Conservation (phyloP, 345 rosid species). For the Microcos paniculata region DNA sequence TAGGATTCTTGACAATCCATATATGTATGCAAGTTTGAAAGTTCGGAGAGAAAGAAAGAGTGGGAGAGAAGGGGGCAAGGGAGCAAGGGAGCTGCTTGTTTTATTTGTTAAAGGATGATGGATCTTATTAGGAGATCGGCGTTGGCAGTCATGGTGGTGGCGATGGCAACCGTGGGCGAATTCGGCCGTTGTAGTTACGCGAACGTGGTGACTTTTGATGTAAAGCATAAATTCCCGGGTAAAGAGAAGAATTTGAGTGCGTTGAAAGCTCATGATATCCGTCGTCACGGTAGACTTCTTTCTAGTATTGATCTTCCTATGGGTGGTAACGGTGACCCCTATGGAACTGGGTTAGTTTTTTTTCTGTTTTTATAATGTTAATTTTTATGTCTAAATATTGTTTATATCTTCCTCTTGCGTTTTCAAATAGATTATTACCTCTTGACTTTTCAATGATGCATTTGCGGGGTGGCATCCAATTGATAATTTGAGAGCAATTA, state of each 20-base stretch:
- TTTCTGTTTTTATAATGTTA: background rate
- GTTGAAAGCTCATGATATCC: constrained; percentile 61
- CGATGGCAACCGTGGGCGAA: constrained; percentile 27
- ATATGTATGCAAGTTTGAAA: too few species aligned
- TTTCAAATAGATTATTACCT: too few species aligned
- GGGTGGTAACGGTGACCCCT: constrained; percentile 77
- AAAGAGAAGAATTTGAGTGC: constrained; percentile 40
- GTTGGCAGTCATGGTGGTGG: constrained; percentile 23
- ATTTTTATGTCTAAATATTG: background rate
- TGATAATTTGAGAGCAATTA: too few species aligned
- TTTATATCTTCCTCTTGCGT: background rate
- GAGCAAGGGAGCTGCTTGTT: too few species aligned
- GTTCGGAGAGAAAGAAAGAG: background rate
- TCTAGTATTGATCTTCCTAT: constrained; percentile 44
- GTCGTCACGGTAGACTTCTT: constrained; percentile 73
- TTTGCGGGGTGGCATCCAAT: too few species aligned
- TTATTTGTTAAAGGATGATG: constrained; percentile 26
- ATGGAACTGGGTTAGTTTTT: constrained; percentile 62
- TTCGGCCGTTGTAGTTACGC: constrained; percentile 25
- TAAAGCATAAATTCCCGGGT: constrained; percentile 62
- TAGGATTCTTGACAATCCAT: too few species aligned
- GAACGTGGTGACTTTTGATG: constrained; percentile 51
- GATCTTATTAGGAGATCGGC: constrained; percentile 34
- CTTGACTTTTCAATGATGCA: too few species aligned
- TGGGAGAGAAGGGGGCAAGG: background rate